phyloP scores from a whole-genome alignment of 768 basidiomycete species.

The Lactifluus volemus region DNA sequence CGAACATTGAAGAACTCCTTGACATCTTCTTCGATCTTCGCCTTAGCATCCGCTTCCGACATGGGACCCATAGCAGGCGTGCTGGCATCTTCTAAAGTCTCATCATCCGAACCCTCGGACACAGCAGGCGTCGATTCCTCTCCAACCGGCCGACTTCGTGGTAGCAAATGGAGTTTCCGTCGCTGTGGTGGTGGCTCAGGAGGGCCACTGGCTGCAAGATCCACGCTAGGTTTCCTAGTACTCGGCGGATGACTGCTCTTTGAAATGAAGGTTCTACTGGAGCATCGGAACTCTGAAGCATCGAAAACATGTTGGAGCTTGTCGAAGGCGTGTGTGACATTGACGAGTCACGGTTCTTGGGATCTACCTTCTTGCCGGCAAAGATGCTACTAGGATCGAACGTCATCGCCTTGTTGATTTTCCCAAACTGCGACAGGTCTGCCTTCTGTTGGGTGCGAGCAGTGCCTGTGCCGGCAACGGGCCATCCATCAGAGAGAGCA shows the following conservation, averaged over 20 bases:
- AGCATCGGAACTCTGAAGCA: slow-evolving; percentile 60
- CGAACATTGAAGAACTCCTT: slow-evolving; percentile 86
- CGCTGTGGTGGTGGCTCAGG: slow-evolving; percentile 49
- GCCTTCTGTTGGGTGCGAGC: slow-evolving; percentile 60
- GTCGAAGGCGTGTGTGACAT: slow-evolving; percentile 68
- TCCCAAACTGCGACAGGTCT: slow-evolving; percentile 82
- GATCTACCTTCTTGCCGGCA: slow-evolving; percentile 54
- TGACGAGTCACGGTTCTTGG: slow-evolving; percentile 52
- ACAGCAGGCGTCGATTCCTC: slow-evolving; percentile 38
- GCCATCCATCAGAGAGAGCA: slow-evolving; percentile 21
- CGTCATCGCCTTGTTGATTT: slow-evolving; percentile 59
- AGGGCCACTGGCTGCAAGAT: slow-evolving; percentile 36
- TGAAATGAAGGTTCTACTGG: slow-evolving; percentile 35
- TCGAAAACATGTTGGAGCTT: slow-evolving; percentile 79
- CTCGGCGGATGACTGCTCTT: slow-evolving; percentile 47
- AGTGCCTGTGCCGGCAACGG: slow-evolving; percentile 19
- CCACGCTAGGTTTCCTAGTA: slow-evolving; percentile 40
- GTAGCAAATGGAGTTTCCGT: slow-evolving; percentile 63
- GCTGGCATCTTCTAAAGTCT: slow-evolving; percentile 28
- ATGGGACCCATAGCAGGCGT: slow-evolving; percentile 33
- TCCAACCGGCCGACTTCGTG: slow-evolving; percentile 62
- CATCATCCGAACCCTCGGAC: slow-evolving; percentile 42
- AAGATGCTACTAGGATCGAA: slow-evolving; percentile 87
- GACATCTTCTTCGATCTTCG: slow-evolving; percentile 70
- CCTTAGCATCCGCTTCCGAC: slow-evolving; percentile 57